Conservation (phyloP, 2,329 filamentous ascomycete species). For the Clonostachys rhizophaga region DNA sequence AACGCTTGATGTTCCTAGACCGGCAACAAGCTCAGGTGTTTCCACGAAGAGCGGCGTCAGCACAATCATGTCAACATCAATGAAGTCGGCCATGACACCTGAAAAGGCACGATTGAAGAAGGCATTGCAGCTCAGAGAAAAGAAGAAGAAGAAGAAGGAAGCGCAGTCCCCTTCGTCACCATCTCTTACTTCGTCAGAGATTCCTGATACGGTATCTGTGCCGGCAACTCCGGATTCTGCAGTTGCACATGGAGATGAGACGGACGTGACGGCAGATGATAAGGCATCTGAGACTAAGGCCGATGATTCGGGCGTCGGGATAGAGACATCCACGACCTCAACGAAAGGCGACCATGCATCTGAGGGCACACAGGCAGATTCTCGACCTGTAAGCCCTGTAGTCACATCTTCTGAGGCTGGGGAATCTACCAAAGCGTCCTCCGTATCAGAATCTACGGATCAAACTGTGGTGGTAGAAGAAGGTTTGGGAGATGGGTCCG, state of each 20-base stretch:
- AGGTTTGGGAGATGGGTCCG: no score
- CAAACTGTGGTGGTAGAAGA: conserved; percentile 41
- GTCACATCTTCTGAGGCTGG: conserved; percentile 48
- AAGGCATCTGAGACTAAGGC: conserved; percentile 35
- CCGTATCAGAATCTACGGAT: conserved; percentile 58
- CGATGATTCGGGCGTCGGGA: conserved; percentile 47
- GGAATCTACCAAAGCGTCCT: conserved; percentile 59
- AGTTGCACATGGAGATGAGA: conserved; percentile 4
- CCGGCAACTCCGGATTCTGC: neutral
- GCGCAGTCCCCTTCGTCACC: neutral
- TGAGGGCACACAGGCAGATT: conserved; percentile 46
- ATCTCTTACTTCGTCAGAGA: neutral
- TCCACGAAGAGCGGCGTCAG: conserved; percentile 24
- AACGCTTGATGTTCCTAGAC: conserved; percentile 17
- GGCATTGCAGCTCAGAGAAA: conserved; percentile 84
- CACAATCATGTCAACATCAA: conserved; percentile 19
- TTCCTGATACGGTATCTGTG: no score
- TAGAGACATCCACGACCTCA: conserved; percentile 34
- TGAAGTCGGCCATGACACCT: conserved; percentile 61
- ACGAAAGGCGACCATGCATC: conserved; percentile 39
- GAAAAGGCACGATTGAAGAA: conserved; percentile 94
- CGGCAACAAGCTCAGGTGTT: conserved; percentile 38
- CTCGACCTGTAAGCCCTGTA: conserved; percentile 51
- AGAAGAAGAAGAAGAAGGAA: conserved; percentile 51
- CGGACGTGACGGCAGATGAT: conserved; percentile 17